A percentile compares a stretch with the other conserved stretches of the same genome.
phyloP scores from a whole-genome alignment of 2,329 filamentous ascomycete species.

The Phaeomoniella chlamydospora region DNA sequence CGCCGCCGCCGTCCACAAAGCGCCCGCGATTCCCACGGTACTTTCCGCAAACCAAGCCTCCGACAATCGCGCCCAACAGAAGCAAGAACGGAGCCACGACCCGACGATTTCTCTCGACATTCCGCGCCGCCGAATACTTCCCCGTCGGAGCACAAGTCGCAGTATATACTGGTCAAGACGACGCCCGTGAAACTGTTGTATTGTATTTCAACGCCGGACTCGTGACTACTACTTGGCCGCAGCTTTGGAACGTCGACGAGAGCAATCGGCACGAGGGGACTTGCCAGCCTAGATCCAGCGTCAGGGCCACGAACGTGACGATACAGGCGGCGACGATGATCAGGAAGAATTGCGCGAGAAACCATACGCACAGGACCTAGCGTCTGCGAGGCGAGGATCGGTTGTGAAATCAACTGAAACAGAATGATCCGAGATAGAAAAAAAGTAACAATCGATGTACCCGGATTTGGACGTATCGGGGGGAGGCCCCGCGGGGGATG shows the following conservation, averaged over 20 bases:
- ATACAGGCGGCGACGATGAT: slow-evolving; percentile 25
- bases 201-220: slow-evolving; percentile 55
- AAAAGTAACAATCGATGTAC: slow-evolving; percentile 56
- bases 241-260: slow-evolving; percentile 63
- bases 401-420: slow-evolving; percentile 57
- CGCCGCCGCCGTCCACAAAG: slow-evolving; percentile 43
- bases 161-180: slow-evolving; percentile 69
- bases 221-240: slow-evolving; percentile 64
- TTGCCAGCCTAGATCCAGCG: slow-evolving; percentile 38
- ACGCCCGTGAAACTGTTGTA: slow-evolving; percentile 62
- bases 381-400: slow-evolving; percentile 44
- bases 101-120: slow-evolving; percentile 39
- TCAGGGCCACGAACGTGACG: slow-evolving; percentile 25
- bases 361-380: slow-evolving; percentile 50
- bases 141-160: slow-evolving; percentile 59
- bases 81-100: slow-evolving; percentile 34
- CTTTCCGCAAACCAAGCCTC: slow-evolving; percentile 40
- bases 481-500: slow-evolving; percentile 28
- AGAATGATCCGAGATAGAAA: slow-evolving; percentile 57
- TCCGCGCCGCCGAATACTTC: slow-evolving; percentile 29
- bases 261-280: slow-evolving; percentile 52
- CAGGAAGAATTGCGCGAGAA: slow-evolving; percentile 32
- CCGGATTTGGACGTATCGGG: slow-evolving; percentile 58
- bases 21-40: slow-evolving; percentile 33
- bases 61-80: slow-evolving; percentile 38